These are phyloP conservation scores for Fusarium oxysporum DNA, from an alignment of 2,329 filamentous ascomycete genomes.

Conservation along the genomic window DNA sequence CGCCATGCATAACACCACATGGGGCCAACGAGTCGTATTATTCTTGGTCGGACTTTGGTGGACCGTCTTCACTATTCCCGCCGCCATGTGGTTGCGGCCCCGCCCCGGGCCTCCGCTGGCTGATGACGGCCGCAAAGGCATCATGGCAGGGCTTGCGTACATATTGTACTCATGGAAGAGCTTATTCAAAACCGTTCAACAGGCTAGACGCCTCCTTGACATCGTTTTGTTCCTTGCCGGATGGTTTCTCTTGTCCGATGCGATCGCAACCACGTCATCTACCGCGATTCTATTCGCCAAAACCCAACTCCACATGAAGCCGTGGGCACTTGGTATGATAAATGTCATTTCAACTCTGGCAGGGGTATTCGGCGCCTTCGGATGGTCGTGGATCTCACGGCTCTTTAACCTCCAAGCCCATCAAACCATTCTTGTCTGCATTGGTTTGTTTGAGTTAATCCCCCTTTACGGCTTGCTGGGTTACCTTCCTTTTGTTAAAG, in stretches of 20 bases:
- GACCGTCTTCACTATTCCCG: constrained; percentile 89
- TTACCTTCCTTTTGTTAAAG: constrained; percentile 82
- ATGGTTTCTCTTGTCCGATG: constrained; percentile 96
- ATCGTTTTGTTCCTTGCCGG: constrained; percentile 83
- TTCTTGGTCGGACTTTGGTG: constrained; percentile 93
- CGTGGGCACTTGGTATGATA: constrained; percentile 89
- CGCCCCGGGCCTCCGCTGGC: constrained; percentile 87
- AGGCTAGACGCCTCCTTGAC: constrained; percentile 78
- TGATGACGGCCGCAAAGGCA: constrained; percentile 52
- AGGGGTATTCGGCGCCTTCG: constrained; percentile 88
- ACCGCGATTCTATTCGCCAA: constrained; percentile 97
- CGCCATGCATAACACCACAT: constrained; percentile 78
- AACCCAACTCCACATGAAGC: constrained; percentile 89
- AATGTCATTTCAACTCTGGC: constrained; percentile 89
- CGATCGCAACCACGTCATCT: constrained; percentile 92
- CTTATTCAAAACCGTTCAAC: constrained; percentile 80
- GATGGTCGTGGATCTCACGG: constrained; percentile 84
- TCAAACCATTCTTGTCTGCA: constrained; percentile 93
- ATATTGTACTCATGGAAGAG: constrained; percentile 87
- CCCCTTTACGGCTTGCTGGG: constrained; percentile 91
- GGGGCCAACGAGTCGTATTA: constrained; percentile 87
- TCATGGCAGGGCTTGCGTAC: constrained; percentile 72
- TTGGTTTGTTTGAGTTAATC: constrained; percentile 90
- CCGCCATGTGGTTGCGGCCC: constrained; percentile 86
- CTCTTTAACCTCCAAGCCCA: constrained; percentile 77